phyloP scores from a whole-genome alignment of 371 early-diverging fungal species.

The Mortierella sp. region DNA sequence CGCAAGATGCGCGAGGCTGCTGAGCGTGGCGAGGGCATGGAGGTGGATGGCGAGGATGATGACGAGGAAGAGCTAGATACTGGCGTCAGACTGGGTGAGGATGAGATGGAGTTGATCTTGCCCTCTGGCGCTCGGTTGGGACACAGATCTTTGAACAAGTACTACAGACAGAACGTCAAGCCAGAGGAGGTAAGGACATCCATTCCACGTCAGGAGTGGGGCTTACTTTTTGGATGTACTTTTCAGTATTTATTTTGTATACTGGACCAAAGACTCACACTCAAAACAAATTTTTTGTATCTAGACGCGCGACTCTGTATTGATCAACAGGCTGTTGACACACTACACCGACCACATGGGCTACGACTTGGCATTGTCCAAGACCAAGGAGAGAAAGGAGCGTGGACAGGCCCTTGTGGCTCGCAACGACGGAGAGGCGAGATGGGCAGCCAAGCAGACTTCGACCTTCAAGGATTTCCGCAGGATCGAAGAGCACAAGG shows the following conservation, averaged over 20 bases:
- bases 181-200: slow-evolving; percentile 65
- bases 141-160: slow-evolving; percentile 84
- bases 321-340: slow-evolving; percentile 70
- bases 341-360: slow-evolving; percentile 62
- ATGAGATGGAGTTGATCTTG: slow-evolving; percentile 87
- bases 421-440: slow-evolving; percentile 54
- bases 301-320: slow-evolving; percentile 66
- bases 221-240: background rate
- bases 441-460: slow-evolving; percentile 62
- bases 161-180: slow-evolving; percentile 90
- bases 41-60: slow-evolving; percentile 60
- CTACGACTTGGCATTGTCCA: slow-evolving; percentile 49
- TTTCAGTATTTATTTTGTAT: background rate
- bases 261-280: background rate
- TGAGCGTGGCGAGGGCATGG: slow-evolving; percentile 34
- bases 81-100: slow-evolving; percentile 65
- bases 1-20: slow-evolving; percentile 56
- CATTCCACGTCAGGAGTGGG: no score
- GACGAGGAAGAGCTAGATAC: slow-evolving; percentile 68
- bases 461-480: slow-evolving; percentile 69
- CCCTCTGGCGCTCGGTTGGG: slow-evolving; percentile 89
- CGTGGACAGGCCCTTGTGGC: slow-evolving; percentile 53
- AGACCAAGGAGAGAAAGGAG: slow-evolving; percentile 51
- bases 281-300: background rate
- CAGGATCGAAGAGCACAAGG: slow-evolving; percentile 74